phyloP scores from a whole-genome alignment of 169 alveolate genomes.

The Plasmodium fragile region DNA sequence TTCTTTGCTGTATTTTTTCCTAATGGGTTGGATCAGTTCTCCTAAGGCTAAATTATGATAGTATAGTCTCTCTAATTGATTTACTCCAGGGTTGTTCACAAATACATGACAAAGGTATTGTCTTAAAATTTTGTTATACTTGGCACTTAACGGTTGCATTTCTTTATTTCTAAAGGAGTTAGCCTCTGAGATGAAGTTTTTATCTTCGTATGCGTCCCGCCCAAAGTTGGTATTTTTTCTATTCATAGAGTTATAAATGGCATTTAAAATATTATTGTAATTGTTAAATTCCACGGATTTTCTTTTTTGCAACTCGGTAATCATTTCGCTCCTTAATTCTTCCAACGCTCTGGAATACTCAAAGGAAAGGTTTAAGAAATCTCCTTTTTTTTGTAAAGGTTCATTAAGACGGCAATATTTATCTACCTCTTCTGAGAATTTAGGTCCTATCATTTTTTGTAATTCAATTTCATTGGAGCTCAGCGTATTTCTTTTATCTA shows the following conservation, averaged over 20 bases:
- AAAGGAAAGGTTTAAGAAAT: slow-evolving; percentile 27
- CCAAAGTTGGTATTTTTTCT: neutral
- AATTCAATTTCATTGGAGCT: slow-evolving; percentile 41
- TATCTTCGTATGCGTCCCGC: slow-evolving; percentile 12
- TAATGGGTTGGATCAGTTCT: slow-evolving; percentile 43
- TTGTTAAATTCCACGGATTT: neutral
- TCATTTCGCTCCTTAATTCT: slow-evolving; percentile 43
- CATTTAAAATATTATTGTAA: slow-evolving; percentile 8
- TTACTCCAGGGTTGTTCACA: slow-evolving; percentile 45
- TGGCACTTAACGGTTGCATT: slow-evolving; percentile 2
- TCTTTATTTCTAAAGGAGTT: slow-evolving; percentile 28
- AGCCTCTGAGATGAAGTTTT: neutral
- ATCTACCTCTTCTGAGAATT: slow-evolving; percentile 34
- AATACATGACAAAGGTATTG: slow-evolving; percentile 63
- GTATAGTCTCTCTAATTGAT: slow-evolving; percentile 50
- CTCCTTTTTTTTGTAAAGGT: slow-evolving; percentile 18
- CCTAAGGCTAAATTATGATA: slow-evolving; percentile 51
- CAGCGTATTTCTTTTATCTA: slow-evolving; percentile 11
- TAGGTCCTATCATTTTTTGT: slow-evolving; percentile 65
- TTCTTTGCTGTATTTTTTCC: slow-evolving; percentile 8
- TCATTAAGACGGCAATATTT: slow-evolving; percentile 28
- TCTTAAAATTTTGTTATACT: slow-evolving; percentile 35
- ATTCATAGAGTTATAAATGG: slow-evolving; percentile 19
- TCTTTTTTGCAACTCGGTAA: neutral
- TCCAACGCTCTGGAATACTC: slow-evolving; percentile 60